Evolutionary conservation across 495 filamentous ascomycete genomes (phyloP).

Genomic region (Penicillium desertorum): DNA sequence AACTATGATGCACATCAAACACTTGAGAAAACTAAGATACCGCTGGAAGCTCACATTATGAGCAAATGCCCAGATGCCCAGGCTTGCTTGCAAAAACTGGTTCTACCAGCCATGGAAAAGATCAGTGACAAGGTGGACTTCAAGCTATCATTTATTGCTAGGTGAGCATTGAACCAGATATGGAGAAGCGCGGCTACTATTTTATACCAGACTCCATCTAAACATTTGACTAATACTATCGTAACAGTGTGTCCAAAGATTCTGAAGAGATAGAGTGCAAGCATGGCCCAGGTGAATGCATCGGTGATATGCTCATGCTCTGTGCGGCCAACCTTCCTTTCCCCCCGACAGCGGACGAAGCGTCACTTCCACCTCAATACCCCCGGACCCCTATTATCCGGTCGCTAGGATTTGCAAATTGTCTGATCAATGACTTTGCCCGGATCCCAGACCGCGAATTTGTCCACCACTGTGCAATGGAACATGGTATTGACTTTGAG

Average conservation of each 20-base stretch:
- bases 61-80: conserved; percentile 89
- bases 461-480: conserved; percentile 79
- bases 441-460: conserved; percentile 72
- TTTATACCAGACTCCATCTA: background rate
- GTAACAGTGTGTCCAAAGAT: conserved; percentile 36
- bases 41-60: conserved; percentile 91
- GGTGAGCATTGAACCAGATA: conserved; percentile 41
- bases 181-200: background rate
- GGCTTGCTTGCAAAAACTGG: conserved; percentile 75
- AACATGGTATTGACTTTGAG: conserved; percentile 84
- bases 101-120: conserved; percentile 83
- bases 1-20: background rate
- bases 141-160: conserved; percentile 84
- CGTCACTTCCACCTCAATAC: conserved; percentile 28
- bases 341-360: conserved; percentile 23
- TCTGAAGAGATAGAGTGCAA: conserved; percentile 60
- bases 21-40: conserved; percentile 48
- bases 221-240: conserved; percentile 1
- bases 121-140: conserved; percentile 86
- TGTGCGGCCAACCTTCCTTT: conserved; percentile 73
- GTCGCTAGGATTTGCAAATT: conserved; percentile 88
- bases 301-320: conserved; percentile 90
- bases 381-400: conserved; percentile 69
- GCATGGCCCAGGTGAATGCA: conserved; percentile 87
- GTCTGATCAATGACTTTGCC: conserved; percentile 68